Base-by-base conservation (phyloP, 2,329 filamentous ascomycete genomes). In the Fusarium drepaniforme region DNA sequence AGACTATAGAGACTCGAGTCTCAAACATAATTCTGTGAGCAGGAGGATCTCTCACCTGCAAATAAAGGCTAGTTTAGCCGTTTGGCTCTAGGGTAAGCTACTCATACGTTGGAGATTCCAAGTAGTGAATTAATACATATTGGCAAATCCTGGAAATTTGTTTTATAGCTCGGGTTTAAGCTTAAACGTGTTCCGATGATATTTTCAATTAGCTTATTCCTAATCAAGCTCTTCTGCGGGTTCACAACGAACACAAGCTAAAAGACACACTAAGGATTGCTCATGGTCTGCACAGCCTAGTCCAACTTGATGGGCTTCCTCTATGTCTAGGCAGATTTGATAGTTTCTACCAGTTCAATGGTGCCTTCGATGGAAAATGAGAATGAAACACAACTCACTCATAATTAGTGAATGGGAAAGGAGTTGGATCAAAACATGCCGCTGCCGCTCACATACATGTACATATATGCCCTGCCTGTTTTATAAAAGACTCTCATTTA, bases 41-140 rank as follows among this genome's bases (percentile, higher is more conserved):
- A 49, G 23, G 28, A 53, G 25, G n/a, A 53, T 33, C 25, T 13
- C 18, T 13, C 18, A 8, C 18, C 28, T 12, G 7, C 2, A n/a
- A n/a, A 8, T 13, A 33, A 30, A 8, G 5, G 2, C 16, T 3
- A 0, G 5, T 18, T 2, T 18, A 30, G 9, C 6, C 8, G 18
- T 30, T 33, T 21, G 6, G n/a, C 49, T 53, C 28, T 28, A 33
- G 49, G 49, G 49, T 53, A 53, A 30, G 49, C 9, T 3, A 8
- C 3, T 13, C 5, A 30, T 8, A 16, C 25, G 16, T 51, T 3
- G 5, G 46, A 51, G 16, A 30, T 3, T 51, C 3, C 5, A 3
- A 23, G 7, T 23, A 23, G 12, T 28, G 25, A 28, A 28, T 28
- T 28, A 4, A 11, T 33, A 30, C 3, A 49, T 8, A 28, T 28